Percentiles rank a stretch among this genome's conserved stretches.
Evolutionary conservation across 768 basidiomycete genomes (phyloP).

Genomic region (Hericium rajendrae): DNA sequence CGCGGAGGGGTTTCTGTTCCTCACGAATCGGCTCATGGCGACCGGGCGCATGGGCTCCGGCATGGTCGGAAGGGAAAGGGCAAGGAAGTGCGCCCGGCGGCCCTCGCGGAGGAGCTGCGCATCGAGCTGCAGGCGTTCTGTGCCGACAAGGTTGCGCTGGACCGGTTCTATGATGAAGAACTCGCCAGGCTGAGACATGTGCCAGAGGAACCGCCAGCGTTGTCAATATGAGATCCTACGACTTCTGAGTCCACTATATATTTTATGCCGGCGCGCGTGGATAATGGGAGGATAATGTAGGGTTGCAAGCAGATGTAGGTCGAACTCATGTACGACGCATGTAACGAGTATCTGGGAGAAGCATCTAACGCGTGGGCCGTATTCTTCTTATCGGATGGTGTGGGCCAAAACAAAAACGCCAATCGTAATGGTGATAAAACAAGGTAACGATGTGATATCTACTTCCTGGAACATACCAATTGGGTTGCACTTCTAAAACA

Average conservation of each 20-base stretch:
- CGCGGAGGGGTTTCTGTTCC: conserved; percentile 72
- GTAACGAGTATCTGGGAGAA: neutral
- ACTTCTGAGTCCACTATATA: too few relatives aligned
- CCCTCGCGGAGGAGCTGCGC: conserved; percentile 24
- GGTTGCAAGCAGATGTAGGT: neutral
- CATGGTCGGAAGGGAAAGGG: conserved; percentile 1
- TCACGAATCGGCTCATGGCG: conserved; percentile 80
- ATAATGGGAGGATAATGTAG: neutral
- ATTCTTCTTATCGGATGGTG: too few relatives aligned
- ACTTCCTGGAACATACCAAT: too few relatives aligned
- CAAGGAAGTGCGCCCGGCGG: conserved; percentile 18
- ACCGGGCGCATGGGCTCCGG: conserved; percentile 49
- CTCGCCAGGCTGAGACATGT: conserved; percentile 6
- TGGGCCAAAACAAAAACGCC: too few relatives aligned
- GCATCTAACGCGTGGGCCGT: too few relatives aligned
- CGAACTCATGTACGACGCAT: neutral
- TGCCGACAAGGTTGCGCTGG: conserved; percentile 24
- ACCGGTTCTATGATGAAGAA: conserved; percentile 20
- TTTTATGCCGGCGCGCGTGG: too few relatives aligned
- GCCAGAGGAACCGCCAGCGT: conserved; percentile 13
- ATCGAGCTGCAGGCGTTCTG: conserved; percentile 28
- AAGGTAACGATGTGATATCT: too few relatives aligned
- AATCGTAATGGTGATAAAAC: too few relatives aligned
- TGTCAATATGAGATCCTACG: conserved; percentile 3
- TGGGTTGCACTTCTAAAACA: too few relatives aligned